Percentiles rank a stretch among this genome's conserved stretches.
phyloP scores from a whole-genome alignment of 768 basidiomycete genomes.

The Pholiota microspora region DNA sequence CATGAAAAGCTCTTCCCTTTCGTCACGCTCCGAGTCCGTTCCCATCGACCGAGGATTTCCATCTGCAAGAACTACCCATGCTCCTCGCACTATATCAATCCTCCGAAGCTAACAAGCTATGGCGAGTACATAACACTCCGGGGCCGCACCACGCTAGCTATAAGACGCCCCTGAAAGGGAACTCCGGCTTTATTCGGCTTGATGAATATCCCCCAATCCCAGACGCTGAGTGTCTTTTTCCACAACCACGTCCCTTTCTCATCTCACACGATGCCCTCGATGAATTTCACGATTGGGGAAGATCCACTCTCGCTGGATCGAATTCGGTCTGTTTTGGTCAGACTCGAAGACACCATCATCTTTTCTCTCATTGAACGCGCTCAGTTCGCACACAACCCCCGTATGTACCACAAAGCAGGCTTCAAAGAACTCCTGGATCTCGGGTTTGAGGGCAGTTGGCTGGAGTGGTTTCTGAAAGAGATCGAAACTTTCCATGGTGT shows the following conservation, averaged over 20 bases:
- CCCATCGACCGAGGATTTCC: not conserved
- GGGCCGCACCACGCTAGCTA: not conserved
- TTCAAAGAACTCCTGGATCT: conserved; percentile 75
- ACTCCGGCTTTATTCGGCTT: conserved; percentile 24
- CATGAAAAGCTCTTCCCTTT: not conserved
- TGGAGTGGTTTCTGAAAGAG: conserved; percentile 97
- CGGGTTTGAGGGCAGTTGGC: conserved; percentile 85
- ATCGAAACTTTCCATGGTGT: conserved; percentile 93
- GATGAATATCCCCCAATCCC: conserved; percentile 6
- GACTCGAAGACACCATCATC: conserved; percentile 98
- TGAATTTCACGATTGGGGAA: conserved; percentile 72
- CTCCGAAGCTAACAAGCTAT: not conserved
- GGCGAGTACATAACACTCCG: not conserved
- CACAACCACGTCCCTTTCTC: not conserved
- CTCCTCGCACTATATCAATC: not conserved
- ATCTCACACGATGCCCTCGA: conserved; percentile 43
- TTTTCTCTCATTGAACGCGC: conserved; percentile 96
- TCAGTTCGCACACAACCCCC: conserved; percentile 92
- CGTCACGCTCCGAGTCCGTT: conserved; percentile 2
- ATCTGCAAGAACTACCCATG: not conserved
- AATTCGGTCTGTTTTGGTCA: conserved; percentile 82
- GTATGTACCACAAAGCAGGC: conserved; percentile 78
- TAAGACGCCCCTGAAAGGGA: not conserved
- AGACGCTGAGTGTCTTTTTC: conserved; percentile 4
- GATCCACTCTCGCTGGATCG: conserved; percentile 86